Base-by-base conservation (phyloP, 768 basidiomycete genomes). In the Rhodotorula babjevae region DNA sequence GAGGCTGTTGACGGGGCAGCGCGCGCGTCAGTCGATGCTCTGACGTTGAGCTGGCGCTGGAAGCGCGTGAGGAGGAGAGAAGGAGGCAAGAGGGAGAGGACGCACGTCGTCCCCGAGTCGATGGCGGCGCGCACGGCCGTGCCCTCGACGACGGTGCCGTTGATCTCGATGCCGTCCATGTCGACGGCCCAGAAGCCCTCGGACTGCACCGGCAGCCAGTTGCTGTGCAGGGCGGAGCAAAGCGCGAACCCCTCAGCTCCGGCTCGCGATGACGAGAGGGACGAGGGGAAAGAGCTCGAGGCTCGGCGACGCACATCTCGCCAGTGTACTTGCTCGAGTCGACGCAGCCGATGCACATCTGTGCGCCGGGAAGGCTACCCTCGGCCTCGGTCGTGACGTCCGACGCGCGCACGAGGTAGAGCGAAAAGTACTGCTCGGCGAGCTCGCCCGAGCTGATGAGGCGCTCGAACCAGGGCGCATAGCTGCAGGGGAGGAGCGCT, bases 391-490 rank as follows among this genome's bases (percentile, higher is more conserved):
- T 16, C 3, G 50, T 33, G 18, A 63, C 27, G 58, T 75, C 76
- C 25, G 62, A 40, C 21, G 65, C 73, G 50, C 77, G 64, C 19
- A 52, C 42, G 21, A 77, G 44, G 47, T 69, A 73, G 52, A 77
- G 50, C 11, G n/a, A 3, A 42, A 77, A 74, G 62, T 74, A 69
- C n/a, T 46, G 71, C 27, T 77, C 62, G 18, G 66, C n/a, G 40
- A 76, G 50, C 25, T 3, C 27, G 55, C 46, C 49, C 25, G 31
- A 25, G 15, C 33, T n/a, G 50, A 73, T 61, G 31, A 77, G 66
- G 59, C 77, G 75, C 64, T 78, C 76, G 57, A 77, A 73, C 57
- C 65, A 65, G 16, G 74, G 63, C 9, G 68, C 68, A 68, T 75
- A 75, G 40, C 65, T 33, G 47, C 57, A 9, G 36, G 36, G 5